Evolutionary conservation across 495 filamentous ascomycete species (phyloP).

Genomic region (Penicillium paradoxum): DNA sequence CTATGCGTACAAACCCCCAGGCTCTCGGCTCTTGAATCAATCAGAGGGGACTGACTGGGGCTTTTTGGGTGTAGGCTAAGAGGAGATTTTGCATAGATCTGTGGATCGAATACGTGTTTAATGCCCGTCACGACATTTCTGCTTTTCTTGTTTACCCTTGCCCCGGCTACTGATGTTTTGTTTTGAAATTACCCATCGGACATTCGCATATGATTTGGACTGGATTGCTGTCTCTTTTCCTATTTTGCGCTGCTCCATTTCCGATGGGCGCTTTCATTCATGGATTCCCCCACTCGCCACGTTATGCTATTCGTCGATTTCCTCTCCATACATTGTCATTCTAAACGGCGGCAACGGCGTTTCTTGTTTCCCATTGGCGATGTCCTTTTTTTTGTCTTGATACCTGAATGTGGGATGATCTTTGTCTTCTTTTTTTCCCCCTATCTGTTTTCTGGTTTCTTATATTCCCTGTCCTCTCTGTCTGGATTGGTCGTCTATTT

Average conservation of each 20-base stretch:
- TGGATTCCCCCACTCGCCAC: conserved; percentile 7
- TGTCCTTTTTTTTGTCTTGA: conserved; percentile 10
- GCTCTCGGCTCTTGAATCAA: conserved; percentile 36
- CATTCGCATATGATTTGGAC: conserved; percentile 4
- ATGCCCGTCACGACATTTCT: conserved; percentile 29
- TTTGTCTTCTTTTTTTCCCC: conserved; percentile 2
- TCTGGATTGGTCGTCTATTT: conserved; percentile 8
- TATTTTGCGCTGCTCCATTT: not conserved
- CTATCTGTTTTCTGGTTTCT: not conserved
- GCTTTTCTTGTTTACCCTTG: not conserved
- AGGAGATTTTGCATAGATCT: conserved; percentile 16
- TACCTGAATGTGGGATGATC: not conserved
- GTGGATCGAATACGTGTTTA: conserved; percentile 16
- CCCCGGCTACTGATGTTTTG: not conserved
- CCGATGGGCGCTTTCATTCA: conserved; percentile 8
- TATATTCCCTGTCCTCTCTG: not conserved
- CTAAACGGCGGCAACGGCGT: conserved; percentile 33
- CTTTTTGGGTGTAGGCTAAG: conserved; percentile 44
- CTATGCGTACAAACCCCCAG: conserved; percentile 36
- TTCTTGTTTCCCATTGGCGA: conserved; percentile 17
- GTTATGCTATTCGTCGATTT: not conserved
- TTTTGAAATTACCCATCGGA: not conserved
- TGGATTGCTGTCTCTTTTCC: not conserved
- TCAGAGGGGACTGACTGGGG: conserved; percentile 45
- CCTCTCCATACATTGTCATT: conserved; percentile 14